Percentiles rank a stretch among this genome's conserved stretches.
Evolutionary conservation across 2,329 filamentous ascomycete species (phyloP).

Genomic region (Coniochaeta prunicola): DNA sequence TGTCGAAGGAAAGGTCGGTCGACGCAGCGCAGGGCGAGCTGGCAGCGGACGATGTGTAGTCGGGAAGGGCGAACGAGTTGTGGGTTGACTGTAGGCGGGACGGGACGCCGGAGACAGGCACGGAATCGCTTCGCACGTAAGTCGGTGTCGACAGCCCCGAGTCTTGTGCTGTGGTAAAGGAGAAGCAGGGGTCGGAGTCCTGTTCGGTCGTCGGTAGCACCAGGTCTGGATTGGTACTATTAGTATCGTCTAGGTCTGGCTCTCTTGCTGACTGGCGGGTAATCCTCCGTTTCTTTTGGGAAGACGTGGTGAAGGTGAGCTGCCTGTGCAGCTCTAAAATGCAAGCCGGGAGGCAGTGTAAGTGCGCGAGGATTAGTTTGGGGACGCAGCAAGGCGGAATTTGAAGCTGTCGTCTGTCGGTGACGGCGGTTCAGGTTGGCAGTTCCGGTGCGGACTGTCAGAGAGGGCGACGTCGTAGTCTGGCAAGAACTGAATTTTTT

Average conservation of each 20-base stretch:
- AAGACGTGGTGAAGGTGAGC: constrained; percentile 67
- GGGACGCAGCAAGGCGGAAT: background rate
- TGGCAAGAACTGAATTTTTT: background rate
- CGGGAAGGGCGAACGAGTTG: constrained; percentile 31
- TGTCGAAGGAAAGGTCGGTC: constrained; percentile 49
- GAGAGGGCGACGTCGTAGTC: background rate
- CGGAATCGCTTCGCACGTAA: constrained; percentile 33
- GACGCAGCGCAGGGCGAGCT: constrained; percentile 52
- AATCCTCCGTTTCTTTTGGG: constrained; percentile 66
- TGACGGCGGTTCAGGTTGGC: constrained; percentile 1
- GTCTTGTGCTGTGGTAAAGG: constrained; percentile 32
- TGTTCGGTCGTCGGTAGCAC: constrained; percentile 47
- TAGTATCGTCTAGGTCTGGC: constrained; percentile 21
- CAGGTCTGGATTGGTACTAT: constrained; percentile 29
- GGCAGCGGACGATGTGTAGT: constrained; percentile 47
- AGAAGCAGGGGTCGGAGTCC: constrained; percentile 40
- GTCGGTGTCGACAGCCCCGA: constrained; percentile 30
- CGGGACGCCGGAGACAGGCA: constrained; percentile 43
- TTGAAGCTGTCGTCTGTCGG: constrained; percentile 3
- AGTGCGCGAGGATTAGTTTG: constrained; percentile 1
- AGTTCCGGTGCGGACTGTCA: background rate
- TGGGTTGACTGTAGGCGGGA: constrained; percentile 41
- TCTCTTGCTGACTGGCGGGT: constrained; percentile 39
- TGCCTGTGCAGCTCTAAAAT: constrained; percentile 52
- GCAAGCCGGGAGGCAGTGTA: constrained; percentile 12